A percentile compares a stretch with the other conserved stretches of the same genome.
Evolutionary conservation across 257 asterid species (phyloP).

Genomic region (Dorcoceras hygrometricum): DNA sequence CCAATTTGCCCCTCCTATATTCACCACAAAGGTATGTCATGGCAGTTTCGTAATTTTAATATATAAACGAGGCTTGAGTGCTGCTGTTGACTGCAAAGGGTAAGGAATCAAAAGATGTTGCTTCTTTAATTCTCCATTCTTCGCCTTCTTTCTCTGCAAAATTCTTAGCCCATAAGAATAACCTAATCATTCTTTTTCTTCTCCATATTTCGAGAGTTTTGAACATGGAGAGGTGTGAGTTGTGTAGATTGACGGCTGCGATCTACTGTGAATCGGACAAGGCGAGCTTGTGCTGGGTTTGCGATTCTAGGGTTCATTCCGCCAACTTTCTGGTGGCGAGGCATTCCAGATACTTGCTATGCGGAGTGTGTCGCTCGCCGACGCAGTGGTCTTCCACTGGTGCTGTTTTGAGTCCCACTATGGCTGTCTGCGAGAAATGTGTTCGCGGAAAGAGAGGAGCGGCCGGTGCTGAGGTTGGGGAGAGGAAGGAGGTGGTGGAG

Average conservation of each 20-base stretch:
- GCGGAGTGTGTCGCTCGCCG: conserved; percentile 57
- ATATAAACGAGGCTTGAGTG: neutral
- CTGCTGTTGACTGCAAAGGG: neutral
- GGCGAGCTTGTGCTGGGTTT: conserved; percentile 71
- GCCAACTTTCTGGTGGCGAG: conserved; percentile 79
- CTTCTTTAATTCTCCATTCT: neutral
- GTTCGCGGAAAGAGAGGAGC: conserved; percentile 7
- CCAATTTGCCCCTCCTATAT: neutral
- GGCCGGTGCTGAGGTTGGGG: conserved; percentile 19
- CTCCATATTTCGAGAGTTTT: neutral
- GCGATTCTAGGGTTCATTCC: conserved; percentile 80
- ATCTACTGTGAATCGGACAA: conserved; percentile 70
- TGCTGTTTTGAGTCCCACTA: conserved; percentile 41
- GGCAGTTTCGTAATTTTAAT: neutral
- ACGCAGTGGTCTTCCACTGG: conserved; percentile 77
- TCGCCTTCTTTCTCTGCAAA: neutral
- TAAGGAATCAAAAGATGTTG: neutral
- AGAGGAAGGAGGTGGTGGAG: conserved; percentile 31
- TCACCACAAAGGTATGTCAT: neutral
- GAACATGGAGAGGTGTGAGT: conserved; percentile 53
- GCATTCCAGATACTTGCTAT: conserved; percentile 67
- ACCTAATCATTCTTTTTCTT: neutral
- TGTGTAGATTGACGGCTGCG: conserved; percentile 54
- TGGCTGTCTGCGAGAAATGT: conserved; percentile 54
- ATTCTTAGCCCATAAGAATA: neutral